Conservation (phyloP, 768 basidiomycete genomes). For the Clitopilus passeckerianus region DNA sequence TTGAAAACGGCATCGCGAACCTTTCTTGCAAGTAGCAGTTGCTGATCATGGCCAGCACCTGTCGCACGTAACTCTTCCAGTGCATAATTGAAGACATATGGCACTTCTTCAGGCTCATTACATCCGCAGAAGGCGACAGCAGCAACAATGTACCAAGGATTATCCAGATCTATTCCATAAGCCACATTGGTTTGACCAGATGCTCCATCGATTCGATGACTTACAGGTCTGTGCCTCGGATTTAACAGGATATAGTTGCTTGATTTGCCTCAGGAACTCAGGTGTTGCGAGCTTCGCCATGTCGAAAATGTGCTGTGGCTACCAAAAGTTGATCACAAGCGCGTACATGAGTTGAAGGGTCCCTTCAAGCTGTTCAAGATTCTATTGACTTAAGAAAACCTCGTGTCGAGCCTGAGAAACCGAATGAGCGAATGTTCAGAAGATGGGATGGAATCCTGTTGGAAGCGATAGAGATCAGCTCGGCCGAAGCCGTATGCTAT, state of each 20-base stretch:
- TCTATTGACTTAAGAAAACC: no score
- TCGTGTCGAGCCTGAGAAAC: no score
- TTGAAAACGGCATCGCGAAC: constrained; percentile 61
- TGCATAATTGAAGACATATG: constrained; percentile 46
- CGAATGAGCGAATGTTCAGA: no score
- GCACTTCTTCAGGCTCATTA: constrained; percentile 56
- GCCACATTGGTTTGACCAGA: not conserved
- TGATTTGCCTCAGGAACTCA: constrained; percentile 37
- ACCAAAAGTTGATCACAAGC: no score
- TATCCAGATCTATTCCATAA: constrained; percentile 12
- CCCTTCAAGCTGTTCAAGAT: no score
- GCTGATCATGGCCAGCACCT: constrained; percentile 24
- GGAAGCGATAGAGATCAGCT: no score
- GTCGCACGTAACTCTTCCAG: constrained; percentile 35
- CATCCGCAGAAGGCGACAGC: constrained; percentile 53
- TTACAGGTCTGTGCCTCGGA: not conserved
- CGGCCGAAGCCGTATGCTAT: no score
- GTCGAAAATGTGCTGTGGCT: not conserved
- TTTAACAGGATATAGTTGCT: constrained; percentile 27
- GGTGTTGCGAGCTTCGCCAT: constrained; percentile 28
- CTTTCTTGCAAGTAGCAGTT: constrained; percentile 41
- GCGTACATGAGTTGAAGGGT: no score
- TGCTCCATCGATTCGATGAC: not conserved
- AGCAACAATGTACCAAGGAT: constrained; percentile 59
- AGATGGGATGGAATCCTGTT: no score